A percentile compares a stretch with the other conserved stretches of the same genome.
phyloP scores from a whole-genome alignment of 2,329 filamentous ascomycete species.

The Fusarium circinatum region DNA sequence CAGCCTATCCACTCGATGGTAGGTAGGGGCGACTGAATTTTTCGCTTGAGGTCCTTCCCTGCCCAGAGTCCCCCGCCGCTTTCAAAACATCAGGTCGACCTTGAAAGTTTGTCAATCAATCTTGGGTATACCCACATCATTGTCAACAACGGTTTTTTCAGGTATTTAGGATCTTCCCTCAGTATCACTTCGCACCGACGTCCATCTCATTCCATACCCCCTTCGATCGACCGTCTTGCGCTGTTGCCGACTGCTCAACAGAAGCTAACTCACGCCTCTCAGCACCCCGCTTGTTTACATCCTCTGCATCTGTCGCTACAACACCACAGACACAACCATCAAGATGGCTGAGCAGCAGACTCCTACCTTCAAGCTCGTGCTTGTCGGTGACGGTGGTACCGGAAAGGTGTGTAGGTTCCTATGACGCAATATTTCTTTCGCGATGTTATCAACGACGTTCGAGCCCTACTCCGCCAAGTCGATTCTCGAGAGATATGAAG shows the following conservation, averaged over 20 bases:
- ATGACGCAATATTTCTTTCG: slow-evolving; percentile 30
- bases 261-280: slow-evolving; percentile 49
- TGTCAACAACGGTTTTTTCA: slow-evolving; percentile 43
- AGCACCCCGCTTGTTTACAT: slow-evolving; percentile 62
- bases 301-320: slow-evolving; percentile 46
- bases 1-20: slow-evolving; percentile 39
- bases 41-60: slow-evolving; percentile 53
- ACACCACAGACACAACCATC: slow-evolving; percentile 43
- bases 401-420: slow-evolving; percentile 78
- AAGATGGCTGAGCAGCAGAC: slow-evolving; percentile 70
- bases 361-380: slow-evolving; percentile 99
- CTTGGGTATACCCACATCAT: slow-evolving; percentile 44
- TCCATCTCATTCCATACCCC: slow-evolving; percentile 9
- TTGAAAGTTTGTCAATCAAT: slow-evolving; percentile 50
- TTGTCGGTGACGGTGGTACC: slow-evolving; percentile 99
- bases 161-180: slow-evolving; percentile 40
- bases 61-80: slow-evolving; percentile 55
- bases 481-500: slow-evolving; percentile 22
- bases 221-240: slow-evolving; percentile 22
- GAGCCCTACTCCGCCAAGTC: slow-evolving; percentile 40
- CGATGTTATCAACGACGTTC: slow-evolving; percentile 36
- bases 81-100: slow-evolving; percentile 56
- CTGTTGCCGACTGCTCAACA: slow-evolving; percentile 28
- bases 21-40: slow-evolving; percentile 53
- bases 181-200: slow-evolving; percentile 22